Base-by-base conservation (phyloP, 495 filamentous ascomycete genomes). In the Barbatosphaeria neglecta region DNA sequence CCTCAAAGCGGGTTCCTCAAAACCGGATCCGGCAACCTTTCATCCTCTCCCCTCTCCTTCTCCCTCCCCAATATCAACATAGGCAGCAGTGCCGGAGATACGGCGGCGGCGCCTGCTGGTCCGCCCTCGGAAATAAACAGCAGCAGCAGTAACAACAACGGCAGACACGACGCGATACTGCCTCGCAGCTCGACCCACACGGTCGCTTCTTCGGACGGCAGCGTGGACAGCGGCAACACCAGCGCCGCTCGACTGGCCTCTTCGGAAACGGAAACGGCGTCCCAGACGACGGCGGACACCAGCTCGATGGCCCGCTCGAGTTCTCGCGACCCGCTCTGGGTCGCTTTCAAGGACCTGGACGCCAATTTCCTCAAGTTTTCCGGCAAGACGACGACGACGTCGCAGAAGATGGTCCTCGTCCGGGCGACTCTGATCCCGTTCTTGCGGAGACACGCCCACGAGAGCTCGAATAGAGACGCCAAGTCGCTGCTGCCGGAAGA, bases 281-380 rank as follows among this genome's bases (percentile, higher is more conserved):
- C 84, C 80, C 47, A 78, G 70, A 58, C 69, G 78, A 52, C 70
- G 52, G 25, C 58, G 41, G 44, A 62, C 55, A 50, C 56, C 18
- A 50, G 52, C 46, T 62, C 65, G 53, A 71, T 49, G 56, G 72
- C 49, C 59, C 70, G 48, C 59, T 73, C 48, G 58, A 70, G 47
- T 49, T 73, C 40, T 49, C 83, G 83, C 55, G 92, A 98, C 61
- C 87, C 90, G 48, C 71, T 97, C n/a, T 96, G 88, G 89, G 80
- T 73, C 13, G 73, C 81, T 23, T 98, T 95, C 52, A 81, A 84
- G 23, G 74, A 70, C 13, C 67, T 98, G 9, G 92, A 98, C 51
- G 74, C 74, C 22, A 93, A 96, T 51, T 92, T 77, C 58, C 75
- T 83, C 51, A 89, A 83, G 70, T 92, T 96, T 50, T 81, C 87